These are phyloP conservation scores for Fusarium metavorans DNA, from an alignment of 2,329 filamentous ascomycete genomes.

Conservation along the genomic window DNA sequence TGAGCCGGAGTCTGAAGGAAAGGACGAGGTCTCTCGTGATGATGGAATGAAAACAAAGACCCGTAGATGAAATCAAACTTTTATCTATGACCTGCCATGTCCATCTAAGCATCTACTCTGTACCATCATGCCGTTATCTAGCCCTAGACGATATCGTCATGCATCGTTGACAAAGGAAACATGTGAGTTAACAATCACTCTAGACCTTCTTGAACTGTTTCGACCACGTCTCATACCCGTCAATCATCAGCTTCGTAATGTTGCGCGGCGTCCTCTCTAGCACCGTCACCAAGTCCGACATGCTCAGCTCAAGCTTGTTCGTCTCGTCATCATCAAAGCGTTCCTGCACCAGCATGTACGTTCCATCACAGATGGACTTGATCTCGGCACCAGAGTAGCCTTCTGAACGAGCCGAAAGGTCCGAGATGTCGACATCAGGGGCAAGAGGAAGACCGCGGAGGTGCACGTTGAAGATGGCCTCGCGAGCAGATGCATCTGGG, in stretches of 20 bases:
- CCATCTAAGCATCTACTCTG: not conserved
- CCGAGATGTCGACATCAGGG: constrained; percentile 73
- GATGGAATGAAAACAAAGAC: constrained; percentile 32
- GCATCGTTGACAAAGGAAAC: not conserved
- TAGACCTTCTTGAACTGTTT: constrained; percentile 50
- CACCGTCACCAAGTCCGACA: constrained; percentile 59
- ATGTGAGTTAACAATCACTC: not conserved
- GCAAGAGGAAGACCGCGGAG: constrained; percentile 70
- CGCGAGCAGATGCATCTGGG: constrained; percentile 78
- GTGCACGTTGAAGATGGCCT: constrained; percentile 80
- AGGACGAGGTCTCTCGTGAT: constrained; percentile 21
- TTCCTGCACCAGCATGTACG: constrained; percentile 58
- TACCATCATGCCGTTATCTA: not conserved
- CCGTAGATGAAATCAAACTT: constrained; percentile 20
- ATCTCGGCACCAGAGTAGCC: constrained; percentile 92
- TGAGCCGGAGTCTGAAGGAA: constrained; percentile 5
- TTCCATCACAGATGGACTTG: constrained; percentile 62
- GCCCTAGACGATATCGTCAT: not conserved
- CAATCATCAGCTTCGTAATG: constrained; percentile 70
- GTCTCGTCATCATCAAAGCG: constrained; percentile 47
- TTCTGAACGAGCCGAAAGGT: constrained; percentile 73
- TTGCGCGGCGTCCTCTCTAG: constrained; percentile 64
- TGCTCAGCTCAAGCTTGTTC: constrained; percentile 51
- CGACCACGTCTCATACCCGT: constrained; percentile 69
- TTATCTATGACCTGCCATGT: constrained; percentile 2